Conservation (phyloP, 164 flowering plant species). For the Tetrastigma voinierianum region DNA sequence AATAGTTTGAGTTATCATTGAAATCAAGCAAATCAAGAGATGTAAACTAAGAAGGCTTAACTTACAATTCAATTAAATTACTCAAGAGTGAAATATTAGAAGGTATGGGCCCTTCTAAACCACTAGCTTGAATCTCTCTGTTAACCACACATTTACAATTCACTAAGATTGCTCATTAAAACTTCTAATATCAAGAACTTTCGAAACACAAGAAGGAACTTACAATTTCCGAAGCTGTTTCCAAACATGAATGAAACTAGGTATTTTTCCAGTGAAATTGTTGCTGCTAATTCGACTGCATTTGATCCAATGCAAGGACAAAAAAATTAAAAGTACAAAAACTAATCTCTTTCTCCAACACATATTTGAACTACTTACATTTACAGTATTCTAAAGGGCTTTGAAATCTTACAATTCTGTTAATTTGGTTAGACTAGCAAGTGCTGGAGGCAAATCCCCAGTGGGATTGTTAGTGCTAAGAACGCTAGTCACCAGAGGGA, state of each 20-base stretch:
- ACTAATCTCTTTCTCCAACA: no score
- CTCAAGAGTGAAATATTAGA: constrained; percentile 9
- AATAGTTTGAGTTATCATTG: no score
- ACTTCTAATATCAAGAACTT: no score
- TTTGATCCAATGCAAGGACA: background rate
- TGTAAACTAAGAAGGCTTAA: background rate
- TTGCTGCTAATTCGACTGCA: no score
- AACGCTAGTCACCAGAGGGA: no score
- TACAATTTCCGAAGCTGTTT: no score
- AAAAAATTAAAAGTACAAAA: background rate
- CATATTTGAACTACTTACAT: no score
- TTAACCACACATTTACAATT: background rate
- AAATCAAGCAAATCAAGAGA: no score
- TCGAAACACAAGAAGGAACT: no score
- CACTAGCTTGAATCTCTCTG: constrained; percentile 23
- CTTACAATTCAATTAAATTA: constrained; percentile 31
- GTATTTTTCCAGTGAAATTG: background rate
- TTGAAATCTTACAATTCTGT: constrained; percentile 7
- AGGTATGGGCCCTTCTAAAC: constrained; percentile 23
- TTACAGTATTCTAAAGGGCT: no score
- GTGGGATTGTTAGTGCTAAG: constrained; percentile 15
- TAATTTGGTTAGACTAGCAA: constrained; percentile 15
- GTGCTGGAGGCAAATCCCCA: constrained; percentile 12
- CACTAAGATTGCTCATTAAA: no score
- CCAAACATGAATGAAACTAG: background rate